These are phyloP conservation scores for Thalassiosira delicatula DNA, from an alignment of 352 stramenopile genomes.

Conservation along the genomic window DNA sequence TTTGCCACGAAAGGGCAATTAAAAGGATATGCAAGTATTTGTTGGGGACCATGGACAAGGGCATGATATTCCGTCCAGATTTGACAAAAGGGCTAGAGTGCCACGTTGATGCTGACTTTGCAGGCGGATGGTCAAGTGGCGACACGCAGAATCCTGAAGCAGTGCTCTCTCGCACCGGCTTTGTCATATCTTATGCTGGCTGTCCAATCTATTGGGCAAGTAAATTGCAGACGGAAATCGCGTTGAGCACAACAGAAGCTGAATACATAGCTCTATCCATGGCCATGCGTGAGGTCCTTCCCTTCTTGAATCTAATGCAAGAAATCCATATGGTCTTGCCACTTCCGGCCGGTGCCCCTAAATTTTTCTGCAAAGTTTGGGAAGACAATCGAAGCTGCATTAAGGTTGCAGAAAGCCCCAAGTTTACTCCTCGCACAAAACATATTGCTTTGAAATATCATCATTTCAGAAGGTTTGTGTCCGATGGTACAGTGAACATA, in stretches of 20 bases:
- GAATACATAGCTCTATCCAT: neutral
- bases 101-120: slow-evolving; percentile 64
- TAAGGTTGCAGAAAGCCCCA: neutral
- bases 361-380: neutral
- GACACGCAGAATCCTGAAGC: slow-evolving; percentile 3
- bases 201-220: neutral
- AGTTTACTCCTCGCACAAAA: slow-evolving; percentile 1
- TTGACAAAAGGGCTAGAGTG: slow-evolving; percentile 39
- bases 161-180: neutral
- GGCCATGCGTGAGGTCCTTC: neutral
- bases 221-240: slow-evolving; percentile 9
- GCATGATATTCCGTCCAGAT: slow-evolving; percentile 45
- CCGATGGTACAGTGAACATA: neutral
- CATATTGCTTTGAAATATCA: neutral
- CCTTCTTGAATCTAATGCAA: neutral
- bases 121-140: slow-evolving; percentile 41
- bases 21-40: slow-evolving; percentile 65
- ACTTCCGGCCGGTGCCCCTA: neutral
- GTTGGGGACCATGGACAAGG: slow-evolving; percentile 41
- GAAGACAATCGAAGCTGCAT: slow-evolving; percentile 1
- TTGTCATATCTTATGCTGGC: neutral
- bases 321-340: neutral
- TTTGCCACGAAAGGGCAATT: slow-evolving; percentile 49
- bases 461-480: neutral
- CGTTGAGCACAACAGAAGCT: neutral